Evolutionary conservation across 768 basidiomycete species (phyloP).

Genomic region (Macrolepiota dolichaula): DNA sequence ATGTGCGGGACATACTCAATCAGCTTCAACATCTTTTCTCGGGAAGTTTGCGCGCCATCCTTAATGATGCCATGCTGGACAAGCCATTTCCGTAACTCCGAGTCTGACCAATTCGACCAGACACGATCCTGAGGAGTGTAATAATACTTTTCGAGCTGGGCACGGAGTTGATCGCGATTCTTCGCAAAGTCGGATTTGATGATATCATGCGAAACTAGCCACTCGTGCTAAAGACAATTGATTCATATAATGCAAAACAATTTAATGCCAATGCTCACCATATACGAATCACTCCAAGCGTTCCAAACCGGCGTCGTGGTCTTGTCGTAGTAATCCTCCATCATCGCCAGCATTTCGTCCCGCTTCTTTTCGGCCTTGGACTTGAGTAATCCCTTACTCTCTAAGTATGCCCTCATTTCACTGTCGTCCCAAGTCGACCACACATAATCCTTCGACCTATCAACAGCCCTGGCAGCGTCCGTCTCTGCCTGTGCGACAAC

Average conservation of each 20-base stretch:
- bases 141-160: slow-evolving; percentile 77
- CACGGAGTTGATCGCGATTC: slow-evolving; percentile 60
- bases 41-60: slow-evolving; percentile 57
- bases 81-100: slow-evolving; percentile 75
- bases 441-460: slow-evolving; percentile 81
- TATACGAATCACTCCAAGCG: slow-evolving; percentile 83
- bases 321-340: slow-evolving; percentile 65
- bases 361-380: slow-evolving; percentile 56
- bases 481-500: slow-evolving; percentile 48
- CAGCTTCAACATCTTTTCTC: slow-evolving; percentile 77
- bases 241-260: not conserved
- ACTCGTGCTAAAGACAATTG: slow-evolving; percentile 52
- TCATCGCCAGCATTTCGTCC: slow-evolving; percentile 64
- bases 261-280: slow-evolving; percentile 44
- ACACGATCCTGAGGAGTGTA: slow-evolving; percentile 54
- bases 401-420: slow-evolving; percentile 66
- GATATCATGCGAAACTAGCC: slow-evolving; percentile 80
- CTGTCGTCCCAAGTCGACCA: slow-evolving; percentile 90
- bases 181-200: slow-evolving; percentile 50
- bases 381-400: slow-evolving; percentile 69
- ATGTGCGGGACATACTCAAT: slow-evolving; percentile 45
- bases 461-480: slow-evolving; percentile 46
- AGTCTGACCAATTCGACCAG: slow-evolving; percentile 74
- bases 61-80: slow-evolving; percentile 72
- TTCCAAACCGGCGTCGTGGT: slow-evolving; percentile 69